These are phyloP conservation scores for Suhomyces emberorum DNA, from an alignment of 805 yeast species.

Conservation along the genomic window DNA sequence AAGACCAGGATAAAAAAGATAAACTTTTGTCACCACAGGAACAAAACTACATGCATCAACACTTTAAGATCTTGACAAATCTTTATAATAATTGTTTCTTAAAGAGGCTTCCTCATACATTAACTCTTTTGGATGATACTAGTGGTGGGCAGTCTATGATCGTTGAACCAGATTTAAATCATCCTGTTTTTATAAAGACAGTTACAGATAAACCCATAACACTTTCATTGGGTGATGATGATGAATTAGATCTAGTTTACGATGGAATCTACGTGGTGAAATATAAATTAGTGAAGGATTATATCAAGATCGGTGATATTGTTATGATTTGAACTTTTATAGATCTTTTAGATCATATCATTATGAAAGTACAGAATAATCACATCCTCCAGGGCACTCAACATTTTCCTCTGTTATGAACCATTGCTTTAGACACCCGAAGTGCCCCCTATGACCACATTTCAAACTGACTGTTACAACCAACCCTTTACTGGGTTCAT, in stretches of 20 bases:
- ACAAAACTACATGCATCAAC: conserved; percentile 60
- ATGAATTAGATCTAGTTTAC: conserved; percentile 39
- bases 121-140: conserved; percentile 75
- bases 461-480: conserved; percentile 52
- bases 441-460: conserved; percentile 90
- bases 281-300: conserved; percentile 43
- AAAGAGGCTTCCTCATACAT: conserved; percentile 58
- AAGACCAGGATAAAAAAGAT: conserved; percentile 6
- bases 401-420: conserved; percentile 57
- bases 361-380: conserved; percentile 14
- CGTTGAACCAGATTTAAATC: conserved; percentile 69
- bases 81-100: conserved; percentile 69
- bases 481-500: conserved; percentile 71
- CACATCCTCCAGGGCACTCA: conserved; percentile 83
- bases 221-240: conserved; percentile 27
- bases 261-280: conserved; percentile 76
- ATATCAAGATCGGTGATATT: conserved; percentile 37
- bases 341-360: neutral
- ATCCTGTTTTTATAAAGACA: conserved; percentile 67
- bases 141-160: conserved; percentile 65
- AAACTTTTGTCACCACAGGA: conserved; percentile 43
- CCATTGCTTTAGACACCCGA: conserved; percentile 78
- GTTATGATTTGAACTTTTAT: conserved; percentile 24
- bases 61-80: conserved; percentile 59
- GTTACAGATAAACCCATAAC: conserved; percentile 20